Percentiles rank a stretch among this genome's conserved stretches.
phyloP scores from a whole-genome alignment of 257 asterid species.

The Nicotiana undulata region DNA sequence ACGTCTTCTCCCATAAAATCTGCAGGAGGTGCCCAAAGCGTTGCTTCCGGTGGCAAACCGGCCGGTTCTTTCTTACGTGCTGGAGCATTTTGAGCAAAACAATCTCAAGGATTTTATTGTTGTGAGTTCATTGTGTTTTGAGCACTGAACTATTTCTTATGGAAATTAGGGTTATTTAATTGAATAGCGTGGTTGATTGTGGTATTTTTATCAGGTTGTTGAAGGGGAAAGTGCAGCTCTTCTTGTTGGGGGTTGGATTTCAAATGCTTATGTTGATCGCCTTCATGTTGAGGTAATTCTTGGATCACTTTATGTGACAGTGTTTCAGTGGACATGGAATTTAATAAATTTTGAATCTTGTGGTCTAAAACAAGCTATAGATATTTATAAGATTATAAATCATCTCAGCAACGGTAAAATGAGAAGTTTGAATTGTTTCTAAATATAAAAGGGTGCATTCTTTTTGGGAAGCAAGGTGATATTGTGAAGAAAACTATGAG shows the following conservation, averaged over 20 bases:
- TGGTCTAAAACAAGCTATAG: no score
- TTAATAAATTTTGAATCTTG: no score
- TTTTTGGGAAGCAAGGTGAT: background rate
- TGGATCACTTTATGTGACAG: background rate
- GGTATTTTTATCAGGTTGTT: conserved; percentile 47
- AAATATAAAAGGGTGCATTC: no score
- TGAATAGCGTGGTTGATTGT: conserved; percentile 10
- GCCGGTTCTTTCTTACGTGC: conserved; percentile 72
- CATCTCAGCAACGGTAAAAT: no score
- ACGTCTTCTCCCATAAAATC: conserved; percentile 1
- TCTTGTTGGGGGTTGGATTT: conserved; percentile 82
- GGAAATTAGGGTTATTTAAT: conserved; percentile 8
- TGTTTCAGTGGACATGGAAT: no score
- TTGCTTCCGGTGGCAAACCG: conserved; percentile 84
- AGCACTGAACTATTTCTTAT: background rate
- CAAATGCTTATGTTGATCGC: conserved; percentile 74
- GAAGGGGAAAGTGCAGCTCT: conserved; percentile 87
- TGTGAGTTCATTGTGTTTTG: conserved; percentile 25
- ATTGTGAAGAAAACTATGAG: background rate
- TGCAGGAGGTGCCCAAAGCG: conserved; percentile 87
- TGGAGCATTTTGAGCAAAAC: conserved; percentile 81
- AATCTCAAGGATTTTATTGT: conserved; percentile 69
- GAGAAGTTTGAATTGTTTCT: no score
- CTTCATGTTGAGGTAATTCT: conserved; percentile 69
- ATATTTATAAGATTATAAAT: no score